Percentiles rank a stretch among this genome's conserved stretches.
phyloP scores from a whole-genome alignment of 257 asterid genomes.

The Jaltomata sinuosa region DNA sequence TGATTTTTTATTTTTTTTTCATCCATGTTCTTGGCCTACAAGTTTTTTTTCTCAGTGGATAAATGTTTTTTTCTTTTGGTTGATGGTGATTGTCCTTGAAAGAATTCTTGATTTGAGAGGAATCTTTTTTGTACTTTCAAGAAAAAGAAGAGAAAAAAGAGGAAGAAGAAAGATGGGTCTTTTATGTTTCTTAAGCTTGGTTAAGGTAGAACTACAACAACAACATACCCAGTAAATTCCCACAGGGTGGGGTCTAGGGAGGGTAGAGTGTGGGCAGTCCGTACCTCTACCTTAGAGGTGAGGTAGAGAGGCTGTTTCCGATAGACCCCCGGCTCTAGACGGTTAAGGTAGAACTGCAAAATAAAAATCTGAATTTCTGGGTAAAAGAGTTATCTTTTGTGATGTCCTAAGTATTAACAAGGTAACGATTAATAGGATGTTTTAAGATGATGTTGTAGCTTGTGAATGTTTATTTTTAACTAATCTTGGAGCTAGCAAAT shows the following conservation, averaged over 20 bases:
- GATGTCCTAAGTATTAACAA: background rate
- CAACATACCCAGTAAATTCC: no score
- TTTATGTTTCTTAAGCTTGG: background rate
- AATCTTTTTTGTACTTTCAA: background rate
- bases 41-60: background rate
- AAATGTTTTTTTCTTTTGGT: background rate
- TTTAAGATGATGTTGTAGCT: background rate
- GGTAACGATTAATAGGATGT: background rate
- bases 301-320: no score
- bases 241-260: no score
- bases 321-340: no score
- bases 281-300: no score
- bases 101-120: background rate
- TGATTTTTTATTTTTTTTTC: background rate
- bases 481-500: background rate
- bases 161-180: background rate
- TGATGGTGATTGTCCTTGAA: background rate
- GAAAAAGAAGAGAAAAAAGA: background rate
- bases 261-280: no score
- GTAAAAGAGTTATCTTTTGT: background rate
- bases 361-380: background rate
- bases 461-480: background rate
- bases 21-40: background rate
- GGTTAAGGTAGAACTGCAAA: background rate
- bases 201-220: background rate